Base-by-base conservation (phyloP, 1,139 yeast species). In the Scheffersomyces stambukii region DNA sequence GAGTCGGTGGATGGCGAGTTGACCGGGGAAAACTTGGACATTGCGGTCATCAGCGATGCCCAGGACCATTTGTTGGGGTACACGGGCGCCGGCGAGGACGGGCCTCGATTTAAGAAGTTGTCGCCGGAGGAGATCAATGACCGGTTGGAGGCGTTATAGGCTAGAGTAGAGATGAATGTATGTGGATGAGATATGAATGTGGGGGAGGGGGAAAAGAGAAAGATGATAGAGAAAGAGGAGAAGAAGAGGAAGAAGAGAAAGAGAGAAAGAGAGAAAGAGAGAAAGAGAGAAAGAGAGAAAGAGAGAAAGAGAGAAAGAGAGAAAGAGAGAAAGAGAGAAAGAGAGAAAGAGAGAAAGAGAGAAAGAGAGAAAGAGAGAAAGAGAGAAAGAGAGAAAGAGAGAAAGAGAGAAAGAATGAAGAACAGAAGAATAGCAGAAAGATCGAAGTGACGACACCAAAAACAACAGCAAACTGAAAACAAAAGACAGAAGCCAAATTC, bases 1-100 rank as follows among this genome's bases (percentile, higher is more conserved):
- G 99, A 93, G 59, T 80, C 95, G 14, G 93, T 93, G 30, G 99
- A 93, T 58, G 98, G 98, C 35, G 99, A 93, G 52, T 84, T 93
- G 76, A 86, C 84, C 39, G 97, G 97, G 27, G 93, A 88, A 42
- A 89, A 95, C 33, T 91, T 93, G 45, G 98, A 93, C 57, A 84
- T 93, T 40, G 85, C 93, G 16, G 71, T 93, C 23, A 78, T 91
- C 32, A 89, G 95, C 38, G 84, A 77, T 31, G 83, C 95, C 24
- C 82, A 86, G 46, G 88, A 83, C 39, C 81, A 81, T 33, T 54
- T 81, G 52, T 72, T 89, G 44, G 96, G 96, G 0, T 86, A 80
- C 58, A 75, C 74, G 48, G 97, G 97, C 34, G 88, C 86, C n/a
- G 71, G 68, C 34, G 79, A 71, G 16, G 64, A 60, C 30, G 97